These are phyloP conservation scores for Saitozyma sp. DNA, from an alignment of 768 basidiomycete species.

Conservation along the genomic window DNA sequence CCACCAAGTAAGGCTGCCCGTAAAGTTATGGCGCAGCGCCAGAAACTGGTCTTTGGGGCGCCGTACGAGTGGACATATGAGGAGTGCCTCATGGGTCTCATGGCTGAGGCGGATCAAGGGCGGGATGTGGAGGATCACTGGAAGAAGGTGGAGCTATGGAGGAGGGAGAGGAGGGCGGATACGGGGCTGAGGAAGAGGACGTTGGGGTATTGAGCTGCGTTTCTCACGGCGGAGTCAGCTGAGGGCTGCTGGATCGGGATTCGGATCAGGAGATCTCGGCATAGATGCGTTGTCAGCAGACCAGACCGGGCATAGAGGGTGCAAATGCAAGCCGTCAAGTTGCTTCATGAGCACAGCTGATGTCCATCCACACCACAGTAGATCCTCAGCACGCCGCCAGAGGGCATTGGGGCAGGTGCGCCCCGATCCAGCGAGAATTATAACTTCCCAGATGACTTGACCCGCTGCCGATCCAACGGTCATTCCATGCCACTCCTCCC, in stretches of 20 bases:
- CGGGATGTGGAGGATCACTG: slow-evolving; percentile 20
- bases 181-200: slow-evolving; percentile 33
- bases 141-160: slow-evolving; percentile 41
- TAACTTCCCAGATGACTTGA: too few relatives aligned
- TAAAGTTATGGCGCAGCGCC: slow-evolving; percentile 28
- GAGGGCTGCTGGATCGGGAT: neutral
- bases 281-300: neutral
- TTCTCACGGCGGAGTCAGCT: neutral
- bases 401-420: too few relatives aligned
- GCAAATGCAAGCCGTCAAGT: too few relatives aligned
- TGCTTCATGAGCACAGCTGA: too few relatives aligned
- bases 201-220: slow-evolving; percentile 40
- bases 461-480: too few relatives aligned
- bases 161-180: slow-evolving; percentile 38
- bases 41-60: slow-evolving; percentile 43
- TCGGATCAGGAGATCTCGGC: neutral
- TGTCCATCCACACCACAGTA: too few relatives aligned
- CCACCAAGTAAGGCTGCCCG: slow-evolving; percentile 6
- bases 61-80: slow-evolving; percentile 47
- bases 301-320: neutral
- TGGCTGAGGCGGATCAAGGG: slow-evolving; percentile 30
- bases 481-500: too few relatives aligned
- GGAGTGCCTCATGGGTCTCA: slow-evolving; percentile 44
- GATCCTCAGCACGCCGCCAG: too few relatives aligned
- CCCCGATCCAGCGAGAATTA: too few relatives aligned